Evolutionary conservation across 2,329 filamentous ascomycete genomes (phyloP).

Genomic region (Neonectria neomacrospora): DNA sequence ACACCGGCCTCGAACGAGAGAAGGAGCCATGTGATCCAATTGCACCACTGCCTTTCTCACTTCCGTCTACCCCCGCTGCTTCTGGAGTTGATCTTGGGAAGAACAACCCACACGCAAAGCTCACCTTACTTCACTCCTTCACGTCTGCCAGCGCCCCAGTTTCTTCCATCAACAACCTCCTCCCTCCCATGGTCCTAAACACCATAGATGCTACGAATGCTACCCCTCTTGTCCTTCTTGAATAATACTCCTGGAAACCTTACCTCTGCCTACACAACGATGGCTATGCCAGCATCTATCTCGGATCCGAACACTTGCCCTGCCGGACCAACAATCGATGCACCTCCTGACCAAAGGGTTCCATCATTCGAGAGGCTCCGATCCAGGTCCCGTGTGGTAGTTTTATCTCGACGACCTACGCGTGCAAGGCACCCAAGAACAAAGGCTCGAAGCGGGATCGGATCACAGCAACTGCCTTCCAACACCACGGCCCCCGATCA

Average conservation of each 20-base stretch:
- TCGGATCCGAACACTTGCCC: slow-evolving; percentile 37
- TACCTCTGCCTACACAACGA: slow-evolving; percentile 32
- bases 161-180: slow-evolving; percentile 4
- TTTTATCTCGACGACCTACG: slow-evolving; percentile 41
- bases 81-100: slow-evolving; percentile 9
- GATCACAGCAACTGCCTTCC: background rate
- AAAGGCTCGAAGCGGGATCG: slow-evolving; percentile 6
- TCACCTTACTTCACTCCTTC: background rate
- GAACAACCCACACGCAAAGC: background rate
- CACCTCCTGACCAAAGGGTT: slow-evolving; percentile 20
- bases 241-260: slow-evolving; percentile 39
- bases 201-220: slow-evolving; percentile 7
- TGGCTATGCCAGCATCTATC: slow-evolving; percentile 47
- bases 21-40: slow-evolving; percentile 7
- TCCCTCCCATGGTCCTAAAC: background rate
- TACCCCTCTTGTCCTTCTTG: slow-evolving; percentile 31
- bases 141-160: background rate
- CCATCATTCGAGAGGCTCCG: slow-evolving; percentile 36
- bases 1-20: background rate
- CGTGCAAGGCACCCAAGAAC: slow-evolving; percentile 36
- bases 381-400: slow-evolving; percentile 43
- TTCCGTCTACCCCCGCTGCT: background rate
- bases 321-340: slow-evolving; percentile 30
- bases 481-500: background rate
- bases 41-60: slow-evolving; percentile 9